Evolutionary conservation across 2,329 filamentous ascomycete species (phyloP), one percentile per base, ranked within the genome.

Genomic region (Ampelomyces quisqualis): DNA sequence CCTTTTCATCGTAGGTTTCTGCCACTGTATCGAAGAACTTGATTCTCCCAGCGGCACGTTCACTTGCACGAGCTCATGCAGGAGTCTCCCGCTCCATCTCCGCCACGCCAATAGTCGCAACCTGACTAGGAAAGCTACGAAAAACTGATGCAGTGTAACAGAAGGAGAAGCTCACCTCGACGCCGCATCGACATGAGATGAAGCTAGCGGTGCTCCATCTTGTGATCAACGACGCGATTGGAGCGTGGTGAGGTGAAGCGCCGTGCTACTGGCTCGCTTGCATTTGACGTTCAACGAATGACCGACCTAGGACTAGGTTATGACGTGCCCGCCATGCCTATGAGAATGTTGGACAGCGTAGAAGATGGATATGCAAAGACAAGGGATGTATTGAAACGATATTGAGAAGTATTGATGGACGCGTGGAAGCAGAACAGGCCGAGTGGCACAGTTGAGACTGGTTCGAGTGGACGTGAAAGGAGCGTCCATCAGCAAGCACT

Each of bases 241-340:
- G 60, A 36, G 33, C n/a, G 36, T 45, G 46, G 30, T 46, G 38
- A 49, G 38, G 26, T 34, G 50, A 57, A 56, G 56, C 44, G 43
- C 22, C 38, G 28, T 47, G 49, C 45, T 55, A 53, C 49, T 60
- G 55, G 55, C 41, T 61, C 55, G 60, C 53, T 60, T 57, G 47
- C 32, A 36, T 32, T 38, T 50, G 42, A 42, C 34, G 33, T 46
- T 41, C 44, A 54, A 58, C 61, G 52, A 66, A 64, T 65, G 29
- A 51, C 34, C 47, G 38, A n/a, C 32, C 28, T 10, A 29, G 48
- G 18, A 20, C 47, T 41, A 28, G 45, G 51, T 46, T 55, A 34
- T 8, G 34, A 39, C 28, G 35, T 40, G 24, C 27, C 27, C n/a
- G 24, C 31, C 15, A 24, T 43, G 34, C 36, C 43, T 40, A 24